These are phyloP conservation scores for Kluyveromyces sp. DNA, from an alignment of 1,139 yeast species.

Conservation along the genomic window DNA sequence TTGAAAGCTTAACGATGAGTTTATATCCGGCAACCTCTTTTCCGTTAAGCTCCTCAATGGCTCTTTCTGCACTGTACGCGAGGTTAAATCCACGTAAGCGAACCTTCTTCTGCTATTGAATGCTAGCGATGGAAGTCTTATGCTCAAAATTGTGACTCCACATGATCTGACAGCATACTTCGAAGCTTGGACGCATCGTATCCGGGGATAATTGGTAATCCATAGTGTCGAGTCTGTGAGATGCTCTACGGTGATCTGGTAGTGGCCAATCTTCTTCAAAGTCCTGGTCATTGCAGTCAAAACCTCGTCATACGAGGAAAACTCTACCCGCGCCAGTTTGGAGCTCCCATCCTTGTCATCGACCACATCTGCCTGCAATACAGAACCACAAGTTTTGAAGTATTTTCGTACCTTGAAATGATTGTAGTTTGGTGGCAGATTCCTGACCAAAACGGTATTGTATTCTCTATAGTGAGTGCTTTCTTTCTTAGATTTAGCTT, in stretches of 20 bases:
- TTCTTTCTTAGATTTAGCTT: neutral
- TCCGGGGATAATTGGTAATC: conserved; percentile 62
- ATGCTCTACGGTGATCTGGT: conserved; percentile 38
- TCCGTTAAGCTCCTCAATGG: conserved; percentile 40
- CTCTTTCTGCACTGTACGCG: conserved; percentile 36
- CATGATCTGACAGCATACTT: conserved; percentile 17
- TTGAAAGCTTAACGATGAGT: conserved; percentile 53
- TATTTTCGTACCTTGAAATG: conserved; percentile 32
- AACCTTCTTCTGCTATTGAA: conserved; percentile 55
- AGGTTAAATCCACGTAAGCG: conserved; percentile 60
- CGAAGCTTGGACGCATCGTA: conserved; percentile 37
- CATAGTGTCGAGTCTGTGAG: conserved; percentile 29
- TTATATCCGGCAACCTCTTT: conserved; percentile 27
- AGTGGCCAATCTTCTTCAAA: conserved; percentile 39
- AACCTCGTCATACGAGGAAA: conserved; percentile 41
- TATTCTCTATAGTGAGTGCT: conserved; percentile 17
- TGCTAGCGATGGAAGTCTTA: conserved; percentile 62
- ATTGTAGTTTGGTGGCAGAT: conserved; percentile 29
- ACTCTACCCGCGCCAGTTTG: conserved; percentile 47
- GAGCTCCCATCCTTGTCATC: conserved; percentile 19
- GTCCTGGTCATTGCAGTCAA: conserved; percentile 56
- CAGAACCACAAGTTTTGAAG: conserved; percentile 58
- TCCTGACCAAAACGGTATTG: conserved; percentile 23
- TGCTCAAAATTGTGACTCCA: conserved; percentile 33
- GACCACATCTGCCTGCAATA: conserved; percentile 33